These are phyloP conservation scores for Juglanconis juglandina DNA, from an alignment of 2,329 filamentous ascomycete genomes.

Conservation along the genomic window DNA sequence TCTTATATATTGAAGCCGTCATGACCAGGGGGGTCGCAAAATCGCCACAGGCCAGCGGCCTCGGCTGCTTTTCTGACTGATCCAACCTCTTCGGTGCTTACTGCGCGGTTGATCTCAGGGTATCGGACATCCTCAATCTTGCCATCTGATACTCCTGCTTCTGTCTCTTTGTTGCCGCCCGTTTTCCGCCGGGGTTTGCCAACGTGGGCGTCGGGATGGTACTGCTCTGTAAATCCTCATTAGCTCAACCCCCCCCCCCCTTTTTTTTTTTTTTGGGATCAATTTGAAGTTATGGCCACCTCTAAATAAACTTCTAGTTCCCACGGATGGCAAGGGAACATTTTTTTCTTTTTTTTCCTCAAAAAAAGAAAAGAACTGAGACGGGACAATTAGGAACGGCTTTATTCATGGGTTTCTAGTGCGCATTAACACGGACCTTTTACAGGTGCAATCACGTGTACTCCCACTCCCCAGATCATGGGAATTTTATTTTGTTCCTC, in stretches of 20 bases:
- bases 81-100: conserved; percentile 62
- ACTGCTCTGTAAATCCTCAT: conserved; percentile 58
- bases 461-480: too few species aligned
- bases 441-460: too few species aligned
- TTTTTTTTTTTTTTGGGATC: too few species aligned
- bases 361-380: too few species aligned
- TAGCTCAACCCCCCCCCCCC: neutral
- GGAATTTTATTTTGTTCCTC: too few species aligned
- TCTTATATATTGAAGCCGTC: conserved; percentile 48
- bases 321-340: too few species aligned
- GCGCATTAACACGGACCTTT: too few species aligned
- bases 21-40: conserved; percentile 61
- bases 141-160: conserved; percentile 26
- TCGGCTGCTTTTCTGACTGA: conserved; percentile 65
- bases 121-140: conserved; percentile 57
- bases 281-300: too few species aligned
- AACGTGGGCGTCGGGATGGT: conserved; percentile 75
- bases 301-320: too few species aligned
- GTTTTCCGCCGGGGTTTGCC: conserved; percentile 57
- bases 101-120: conserved; percentile 72
- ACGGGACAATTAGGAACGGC: too few species aligned
- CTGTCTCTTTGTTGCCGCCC: conserved; percentile 25
- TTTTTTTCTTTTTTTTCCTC: too few species aligned
- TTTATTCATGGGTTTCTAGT: too few species aligned
- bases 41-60: conserved; percentile 72